These are phyloP conservation scores for Penicillium sp. DNA, from an alignment of 2,329 filamentous ascomycete species.

Conservation along the genomic window DNA sequence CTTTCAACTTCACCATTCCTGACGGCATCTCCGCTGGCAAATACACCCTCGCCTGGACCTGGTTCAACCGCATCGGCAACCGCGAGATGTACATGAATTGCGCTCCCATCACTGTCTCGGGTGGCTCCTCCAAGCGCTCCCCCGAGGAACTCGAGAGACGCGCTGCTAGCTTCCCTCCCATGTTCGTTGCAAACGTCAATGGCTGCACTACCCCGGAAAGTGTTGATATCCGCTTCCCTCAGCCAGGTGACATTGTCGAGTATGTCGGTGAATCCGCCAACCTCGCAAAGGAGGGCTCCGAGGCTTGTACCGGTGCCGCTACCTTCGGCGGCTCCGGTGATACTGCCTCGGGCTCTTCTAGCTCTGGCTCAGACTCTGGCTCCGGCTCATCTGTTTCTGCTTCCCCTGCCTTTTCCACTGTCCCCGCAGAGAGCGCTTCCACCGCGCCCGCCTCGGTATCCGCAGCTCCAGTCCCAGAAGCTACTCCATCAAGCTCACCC, in stretches of 20 bases:
- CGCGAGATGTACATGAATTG: constrained; percentile 99
- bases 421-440: not conserved
- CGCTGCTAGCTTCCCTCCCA: constrained; percentile 63
- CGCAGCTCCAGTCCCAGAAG: constrained; percentile 7
- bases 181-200: constrained; percentile 73
- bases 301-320: constrained; percentile 33
- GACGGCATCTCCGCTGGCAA: constrained; percentile 69
- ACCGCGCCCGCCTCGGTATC: not conserved
- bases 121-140: constrained; percentile 48
- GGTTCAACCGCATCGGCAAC: constrained; percentile 91
- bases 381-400: constrained; percentile 5
- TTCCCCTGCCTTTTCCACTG: constrained; percentile 1
- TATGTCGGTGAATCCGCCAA: constrained; percentile 45
- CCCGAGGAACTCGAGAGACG: constrained; percentile 51
- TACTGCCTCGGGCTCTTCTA: constrained; percentile 20
- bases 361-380: constrained; percentile 14
- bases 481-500: constrained; percentile 6
- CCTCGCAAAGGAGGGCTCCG: constrained; percentile 33
- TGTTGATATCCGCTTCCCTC: constrained; percentile 65
- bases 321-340: constrained; percentile 37
- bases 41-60: constrained; percentile 85
- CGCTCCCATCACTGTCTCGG: constrained; percentile 67
- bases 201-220: constrained; percentile 57
- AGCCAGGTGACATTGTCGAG: constrained; percentile 62
- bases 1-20: constrained; percentile 72